A percentile compares a stretch with the other conserved stretches of the same genome.
Evolutionary conservation across 2,329 filamentous ascomycete species (phyloP).

Genomic region (Penicillium sp.): DNA sequence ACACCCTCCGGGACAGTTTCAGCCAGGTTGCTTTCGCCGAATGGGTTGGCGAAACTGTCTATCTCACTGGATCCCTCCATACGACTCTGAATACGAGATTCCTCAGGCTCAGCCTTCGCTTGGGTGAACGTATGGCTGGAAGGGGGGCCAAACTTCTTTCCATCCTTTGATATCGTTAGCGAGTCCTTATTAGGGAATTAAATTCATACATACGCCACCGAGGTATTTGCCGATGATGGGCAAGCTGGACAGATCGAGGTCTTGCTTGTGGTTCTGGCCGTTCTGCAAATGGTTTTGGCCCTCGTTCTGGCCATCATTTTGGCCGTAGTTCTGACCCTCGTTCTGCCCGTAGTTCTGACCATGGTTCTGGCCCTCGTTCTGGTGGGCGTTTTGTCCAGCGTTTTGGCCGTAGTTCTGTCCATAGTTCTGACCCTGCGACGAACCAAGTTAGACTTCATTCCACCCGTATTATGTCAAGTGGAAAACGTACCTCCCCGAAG

Average conservation of each 20-base stretch:
- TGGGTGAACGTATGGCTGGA: neutral
- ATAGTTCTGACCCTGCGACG: neutral
- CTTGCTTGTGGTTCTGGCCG: conserved; percentile 6
- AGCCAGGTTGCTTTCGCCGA: neutral
- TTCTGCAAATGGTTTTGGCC: conserved; percentile 2
- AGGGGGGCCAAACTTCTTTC: neutral
- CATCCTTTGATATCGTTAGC: neutral
- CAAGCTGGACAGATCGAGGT: conserved; percentile 9
- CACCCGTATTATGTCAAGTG: neutral
- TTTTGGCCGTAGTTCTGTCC: neutral
- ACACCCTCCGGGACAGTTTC: neutral
- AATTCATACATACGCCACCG: conserved; percentile 4
- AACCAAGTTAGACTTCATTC: neutral
- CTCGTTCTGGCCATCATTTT: conserved; percentile 5
- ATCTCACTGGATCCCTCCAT: neutral
- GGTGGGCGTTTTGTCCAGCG: neutral
- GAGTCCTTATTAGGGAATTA: neutral
- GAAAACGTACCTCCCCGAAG: neutral
- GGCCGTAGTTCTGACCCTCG: conserved; percentile 2
- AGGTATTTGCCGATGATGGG: conserved; percentile 16
- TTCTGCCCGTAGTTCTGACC: conserved; percentile 6
- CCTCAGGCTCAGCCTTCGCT: neutral
- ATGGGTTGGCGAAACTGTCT: neutral
- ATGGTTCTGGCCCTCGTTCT: conserved; percentile 1
- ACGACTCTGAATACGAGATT: no score